Evolutionary conservation across 2,329 filamentous ascomycete genomes (phyloP), one percentile per base, ranked within the genome.

Genomic region (Penicillium verrucosum): DNA sequence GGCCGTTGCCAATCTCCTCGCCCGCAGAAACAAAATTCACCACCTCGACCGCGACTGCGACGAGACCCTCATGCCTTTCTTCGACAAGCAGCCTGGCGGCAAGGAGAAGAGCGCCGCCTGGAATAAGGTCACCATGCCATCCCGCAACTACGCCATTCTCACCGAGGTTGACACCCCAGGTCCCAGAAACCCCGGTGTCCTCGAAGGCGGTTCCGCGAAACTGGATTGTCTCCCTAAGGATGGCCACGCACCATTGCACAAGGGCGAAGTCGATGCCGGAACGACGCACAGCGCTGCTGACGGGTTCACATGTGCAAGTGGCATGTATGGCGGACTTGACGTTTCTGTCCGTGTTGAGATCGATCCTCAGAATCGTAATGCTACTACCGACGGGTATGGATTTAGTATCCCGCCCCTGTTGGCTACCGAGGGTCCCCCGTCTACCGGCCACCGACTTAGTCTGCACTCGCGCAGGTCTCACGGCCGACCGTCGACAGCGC

Each of bases 91-190:
- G 63, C 85, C 85, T 6, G 81, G 81, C 10, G 75, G 78, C 32
- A 70, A 75, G 54, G 75, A 77, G 60, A 87, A 92, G 77, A 90
- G 88, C 4, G 83, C 86, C 1, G 78, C 78, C 42, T 88, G 82
- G 69, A 97, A 97, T 74, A 83, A 90, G 61, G 89, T 90, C 60
- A 97, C 92, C 11, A 97, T 97, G 85, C 85, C 85, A 1, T 84
- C 81, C 49, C 78, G 85, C 52, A 87, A 88, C 71, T 87, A 84
- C 68, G 85, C 85, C 56, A 84, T 83, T 68, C 83, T 87, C 70
- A 80, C 80, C 43, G 84, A 87, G 65, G 74, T 77, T 38, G 68
- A 71, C 32, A 50, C 65, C 8, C 65, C 68, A 6, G 40, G 51
- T 9, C 49, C 60, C 25, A 73, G 66, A 49, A 70, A 65, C 23